Evolutionary conservation across 169 alveolate species (phyloP).

Genomic region (Cyclospora cayetanensis): DNA sequence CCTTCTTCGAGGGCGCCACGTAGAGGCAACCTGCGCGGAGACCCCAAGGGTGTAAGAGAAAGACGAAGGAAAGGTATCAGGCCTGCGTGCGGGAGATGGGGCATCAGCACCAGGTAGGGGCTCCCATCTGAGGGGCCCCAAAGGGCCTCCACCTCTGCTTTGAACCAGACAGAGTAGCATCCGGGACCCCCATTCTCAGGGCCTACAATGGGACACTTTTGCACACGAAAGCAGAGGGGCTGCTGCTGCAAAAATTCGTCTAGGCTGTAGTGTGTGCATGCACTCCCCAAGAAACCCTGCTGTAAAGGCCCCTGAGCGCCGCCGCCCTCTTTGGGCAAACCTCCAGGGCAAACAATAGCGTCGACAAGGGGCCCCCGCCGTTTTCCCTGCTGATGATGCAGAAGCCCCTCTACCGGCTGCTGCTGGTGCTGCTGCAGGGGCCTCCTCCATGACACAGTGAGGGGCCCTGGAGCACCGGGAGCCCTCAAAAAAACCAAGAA

Average conservation of each 20-base stretch:
- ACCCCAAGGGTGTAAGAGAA: background rate
- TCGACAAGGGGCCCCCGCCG: background rate
- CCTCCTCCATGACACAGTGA: constrained; percentile 22
- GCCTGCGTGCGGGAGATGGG: constrained; percentile 53
- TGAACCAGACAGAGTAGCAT: constrained; percentile 24
- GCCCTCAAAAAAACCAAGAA: background rate
- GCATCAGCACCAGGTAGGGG: background rate
- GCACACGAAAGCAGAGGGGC: background rate
- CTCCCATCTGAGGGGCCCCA: background rate
- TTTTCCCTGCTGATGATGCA: background rate
- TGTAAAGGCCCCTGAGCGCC: background rate
- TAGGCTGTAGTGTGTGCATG: background rate
- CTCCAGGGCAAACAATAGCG: background rate
- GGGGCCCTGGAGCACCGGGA: background rate
- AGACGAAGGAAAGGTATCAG: constrained; percentile 47
- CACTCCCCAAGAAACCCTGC: background rate
- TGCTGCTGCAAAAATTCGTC: background rate
- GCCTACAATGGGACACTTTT: background rate
- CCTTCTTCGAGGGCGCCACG: constrained; percentile 27
- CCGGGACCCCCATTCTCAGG: constrained; percentile 47
- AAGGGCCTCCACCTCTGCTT: constrained; percentile 47
- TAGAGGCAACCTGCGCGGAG: background rate
- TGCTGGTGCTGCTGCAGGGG: constrained; percentile 2
- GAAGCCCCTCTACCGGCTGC: background rate
- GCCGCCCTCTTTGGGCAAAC: background rate